Conservation (phyloP, 139 green algal species). For the Edaphochlamys debaryana region DNA sequence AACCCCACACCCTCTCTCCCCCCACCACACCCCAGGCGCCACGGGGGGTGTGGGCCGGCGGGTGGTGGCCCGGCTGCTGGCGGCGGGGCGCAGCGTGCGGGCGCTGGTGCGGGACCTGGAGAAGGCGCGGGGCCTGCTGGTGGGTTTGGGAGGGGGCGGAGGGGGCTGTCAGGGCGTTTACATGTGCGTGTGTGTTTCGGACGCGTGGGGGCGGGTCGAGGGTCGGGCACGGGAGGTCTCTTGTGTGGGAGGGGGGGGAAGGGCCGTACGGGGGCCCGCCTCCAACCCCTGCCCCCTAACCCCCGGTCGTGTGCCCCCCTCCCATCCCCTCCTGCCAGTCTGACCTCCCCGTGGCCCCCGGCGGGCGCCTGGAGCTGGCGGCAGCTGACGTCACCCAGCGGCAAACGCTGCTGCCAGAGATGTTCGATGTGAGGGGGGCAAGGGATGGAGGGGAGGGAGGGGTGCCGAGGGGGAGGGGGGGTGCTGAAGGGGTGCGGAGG, state of each 20-base stretch:
- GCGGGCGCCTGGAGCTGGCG: conserved; percentile 77
- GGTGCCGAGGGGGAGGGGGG: not conserved
- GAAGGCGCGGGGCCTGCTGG: conserved; percentile 78
- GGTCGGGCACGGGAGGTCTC: too few relatives aligned
- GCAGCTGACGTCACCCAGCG: conserved; percentile 82
- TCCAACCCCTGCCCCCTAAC: too few relatives aligned
- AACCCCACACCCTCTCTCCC: too few relatives aligned
- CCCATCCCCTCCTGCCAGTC: conserved; percentile 32
- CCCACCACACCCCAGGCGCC: conserved; percentile 67
- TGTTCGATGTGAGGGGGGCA: conserved; percentile 55
- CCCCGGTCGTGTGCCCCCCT: too few relatives aligned
- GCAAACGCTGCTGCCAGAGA: conserved; percentile 77
- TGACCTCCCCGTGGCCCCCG: conserved; percentile 45
- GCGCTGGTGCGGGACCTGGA: conserved; percentile 77
- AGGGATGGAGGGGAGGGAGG: not conserved
- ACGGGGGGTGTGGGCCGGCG: conserved; percentile 87
- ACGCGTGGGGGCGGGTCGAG: too few relatives aligned
- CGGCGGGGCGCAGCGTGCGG: conserved; percentile 69
- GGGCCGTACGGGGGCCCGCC: too few relatives aligned
- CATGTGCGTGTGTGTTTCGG: too few relatives aligned
- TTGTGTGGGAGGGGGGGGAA: too few relatives aligned
- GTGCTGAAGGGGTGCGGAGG: not conserved
- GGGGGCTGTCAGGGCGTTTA: too few relatives aligned
- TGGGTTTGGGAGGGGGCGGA: not conserved
- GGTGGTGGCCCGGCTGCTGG: conserved; percentile 81